Base-by-base conservation (phyloP, 805 yeast genomes). In the Spathaspora gorwiae region DNA sequence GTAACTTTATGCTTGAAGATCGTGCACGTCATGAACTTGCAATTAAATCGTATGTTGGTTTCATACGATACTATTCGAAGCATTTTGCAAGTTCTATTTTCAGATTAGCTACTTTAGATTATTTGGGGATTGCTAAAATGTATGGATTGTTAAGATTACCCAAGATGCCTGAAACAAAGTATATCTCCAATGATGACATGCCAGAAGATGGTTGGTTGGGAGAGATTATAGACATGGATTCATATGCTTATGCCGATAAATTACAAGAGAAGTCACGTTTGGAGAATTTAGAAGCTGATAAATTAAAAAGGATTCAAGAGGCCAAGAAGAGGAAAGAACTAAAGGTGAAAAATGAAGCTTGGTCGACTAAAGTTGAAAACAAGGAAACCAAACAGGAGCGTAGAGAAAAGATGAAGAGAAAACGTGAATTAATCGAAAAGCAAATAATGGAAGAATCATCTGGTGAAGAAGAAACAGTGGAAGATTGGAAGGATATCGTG, bases 21-120 rank as follows among this genome's bases (percentile, higher is more conserved):
- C 68, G 97, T 46, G 81, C 82, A 0, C 73, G 89, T 47, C 94
- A 89, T 62, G 99, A 94, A 52, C 74, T 78, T 15, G 92, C 94
- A 0, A 71, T 92, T 0, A 74, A 79, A 51, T 76, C 96, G 6
- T 92, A 83, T 59, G 95, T 94, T 34, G 90, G 90, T 1, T 92
- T 82, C 58, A 76, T 89, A 2, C 76, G 86, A 46, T 87, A 87
- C 59, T 94, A 94, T 60, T 79, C 90, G 11, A 90, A 90, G 59
- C 99, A 94, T 64, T 65, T 84, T 10, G 95, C 97, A 0, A 70
- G 84, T 5, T 90, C 97, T 0, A 92, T 94, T 13, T 94, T 94
- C 69, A 72, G 98, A 50, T 54, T 87, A 24, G 77, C 77, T 42
- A 65, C 80, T 7, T 65, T 94, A 45, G 95, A 92, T 60, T 85